Conservation (phyloP, 2,329 filamentous ascomycete genomes). For the Coniella lustricola region DNA sequence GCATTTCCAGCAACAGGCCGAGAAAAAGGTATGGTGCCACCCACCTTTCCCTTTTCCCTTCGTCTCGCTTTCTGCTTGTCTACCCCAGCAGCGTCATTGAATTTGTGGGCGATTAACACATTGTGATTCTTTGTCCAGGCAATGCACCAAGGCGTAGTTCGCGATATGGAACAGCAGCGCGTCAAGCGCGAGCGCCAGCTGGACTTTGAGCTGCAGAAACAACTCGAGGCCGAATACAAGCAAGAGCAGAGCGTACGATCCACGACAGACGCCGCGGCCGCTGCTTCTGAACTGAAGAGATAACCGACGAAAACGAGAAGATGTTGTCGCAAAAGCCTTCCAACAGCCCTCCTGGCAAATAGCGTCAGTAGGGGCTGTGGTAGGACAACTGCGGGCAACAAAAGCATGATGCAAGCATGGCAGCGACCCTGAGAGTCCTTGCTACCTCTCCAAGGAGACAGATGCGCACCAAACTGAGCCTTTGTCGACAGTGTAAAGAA, state of each 20-base stretch:
- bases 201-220: slow-evolving; percentile 88
- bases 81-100: background rate
- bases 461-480: no score
- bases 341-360: no score
- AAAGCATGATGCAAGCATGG: no score
- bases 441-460: no score
- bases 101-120: background rate
- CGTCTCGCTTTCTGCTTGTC: no score
- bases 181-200: slow-evolving; percentile 84
- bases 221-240: slow-evolving; percentile 81
- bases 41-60: slow-evolving; percentile 16
- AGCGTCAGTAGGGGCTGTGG: no score
- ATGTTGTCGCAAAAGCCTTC: no score
- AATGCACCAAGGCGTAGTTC: slow-evolving; percentile 92
- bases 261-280: slow-evolving; percentile 16
- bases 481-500: no score
- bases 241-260: slow-evolving; percentile 75
- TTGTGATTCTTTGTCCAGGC: slow-evolving; percentile 47
- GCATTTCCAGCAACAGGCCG: slow-evolving; percentile 78
- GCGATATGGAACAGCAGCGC: slow-evolving; percentile 90
- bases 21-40: slow-evolving; percentile 63
- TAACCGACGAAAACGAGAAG: background rate
- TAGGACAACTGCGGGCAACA: no score
- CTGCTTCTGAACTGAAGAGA: no score
- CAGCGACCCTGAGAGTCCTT: no score